Base-by-base conservation (phyloP, 2,329 filamentous ascomycete species). In the Pseudogymnoascus sp. region DNA sequence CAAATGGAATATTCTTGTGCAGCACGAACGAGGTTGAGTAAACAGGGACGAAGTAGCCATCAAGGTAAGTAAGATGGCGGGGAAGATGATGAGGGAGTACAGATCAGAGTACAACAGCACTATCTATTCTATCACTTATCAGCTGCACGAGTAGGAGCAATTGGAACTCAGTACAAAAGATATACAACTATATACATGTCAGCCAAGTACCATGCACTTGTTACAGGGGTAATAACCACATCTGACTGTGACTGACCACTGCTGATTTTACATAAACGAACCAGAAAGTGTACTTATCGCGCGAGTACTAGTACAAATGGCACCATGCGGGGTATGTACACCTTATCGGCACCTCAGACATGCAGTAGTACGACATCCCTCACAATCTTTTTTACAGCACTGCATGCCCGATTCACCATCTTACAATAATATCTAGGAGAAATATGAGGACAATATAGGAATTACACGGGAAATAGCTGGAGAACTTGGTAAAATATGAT, bases 61-160 rank as follows among this genome's bases (percentile, higher is more conserved):
- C 33, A 54, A 22, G n/a, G 47, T 33, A 54, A 30, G 43, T 25
- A 22, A 33, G 47, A 54, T 54, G 47, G 28, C 28, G 28, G 47
- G 47, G 28, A 14, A 9, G 47, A 33, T 20, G 28, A 54, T 12
- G 47, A 54, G 14, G 18, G 38, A 41, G 8, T 9, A 25, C 22
- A 25, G 47, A 18, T 54, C 30, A 9, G 6, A 16, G 11, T 25
- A 25, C n/a, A 25, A 3, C 6, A 25, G 41, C 16, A 50, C 22
- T 50, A 50, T 30, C 22, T 50, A 30, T 30, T 18, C 43, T 54
- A 54, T 54, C 28, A 54, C 47, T 33, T 54, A 54, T 54, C 47
- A 16, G 6, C 9, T 54, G 12, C 9, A 12, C 18, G 20, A n/a
- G 12, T 47, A 8, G 12, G 41, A 47, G 14, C 22, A 47, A 25